Conservation (phyloP, 257 asterid genomes). For the Henckelia pumila region DNA sequence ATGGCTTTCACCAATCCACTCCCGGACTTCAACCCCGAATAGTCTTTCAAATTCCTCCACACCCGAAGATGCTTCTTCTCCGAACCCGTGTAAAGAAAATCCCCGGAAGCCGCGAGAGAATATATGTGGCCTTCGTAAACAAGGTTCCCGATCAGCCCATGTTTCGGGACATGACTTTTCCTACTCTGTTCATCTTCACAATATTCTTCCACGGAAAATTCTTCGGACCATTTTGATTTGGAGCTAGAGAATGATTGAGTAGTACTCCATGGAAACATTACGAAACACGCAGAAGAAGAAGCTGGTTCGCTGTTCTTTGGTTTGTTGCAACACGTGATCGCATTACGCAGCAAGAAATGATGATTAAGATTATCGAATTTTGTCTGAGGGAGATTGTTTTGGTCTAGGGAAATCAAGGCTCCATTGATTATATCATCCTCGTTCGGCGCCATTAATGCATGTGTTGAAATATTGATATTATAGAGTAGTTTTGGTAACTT, state of each 20-base stretch:
- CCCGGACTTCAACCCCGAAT: slow-evolving; percentile 67
- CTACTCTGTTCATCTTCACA: neutral
- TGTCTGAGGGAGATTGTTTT: neutral
- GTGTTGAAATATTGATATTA: neutral
- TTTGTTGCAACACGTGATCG: neutral
- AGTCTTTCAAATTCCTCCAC: slow-evolving; percentile 69
- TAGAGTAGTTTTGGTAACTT: no score
- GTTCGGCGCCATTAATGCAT: neutral
- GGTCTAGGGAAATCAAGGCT: neutral
- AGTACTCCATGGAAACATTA: neutral
- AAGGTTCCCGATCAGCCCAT: slow-evolving; percentile 59
- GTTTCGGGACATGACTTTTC: neutral
- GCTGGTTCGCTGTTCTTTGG: neutral
- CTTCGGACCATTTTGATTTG: neutral
- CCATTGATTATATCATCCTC: neutral
- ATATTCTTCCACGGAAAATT: neutral
- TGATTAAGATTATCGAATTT: neutral
- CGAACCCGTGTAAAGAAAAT: slow-evolving; percentile 73
- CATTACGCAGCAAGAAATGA: neutral
- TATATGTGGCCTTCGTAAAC: slow-evolving; percentile 69
- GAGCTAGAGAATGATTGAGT: neutral
- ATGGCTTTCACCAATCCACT: slow-evolving; percentile 87
- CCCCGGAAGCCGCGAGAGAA: slow-evolving; percentile 62
- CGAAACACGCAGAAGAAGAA: neutral
- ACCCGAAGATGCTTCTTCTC: slow-evolving; percentile 79